phyloP scores from a whole-genome alignment of 257 asterid genomes.

The Jasminum sambac region DNA sequence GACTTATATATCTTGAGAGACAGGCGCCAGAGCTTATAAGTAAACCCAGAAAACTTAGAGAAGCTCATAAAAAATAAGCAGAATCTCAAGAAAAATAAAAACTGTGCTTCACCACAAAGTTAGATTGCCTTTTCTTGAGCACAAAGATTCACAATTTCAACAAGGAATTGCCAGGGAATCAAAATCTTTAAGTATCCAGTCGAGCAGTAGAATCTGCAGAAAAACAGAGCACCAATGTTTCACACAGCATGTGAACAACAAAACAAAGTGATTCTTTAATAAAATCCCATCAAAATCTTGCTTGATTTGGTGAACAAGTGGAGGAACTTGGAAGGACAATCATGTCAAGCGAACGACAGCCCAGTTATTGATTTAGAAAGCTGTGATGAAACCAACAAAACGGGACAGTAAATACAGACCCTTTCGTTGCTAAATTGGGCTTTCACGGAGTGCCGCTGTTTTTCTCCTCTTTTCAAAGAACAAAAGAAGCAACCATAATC shows the following conservation, averaged over 20 bases:
- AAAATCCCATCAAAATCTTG: slow-evolving; percentile 30
- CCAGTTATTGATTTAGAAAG: slow-evolving; percentile 33
- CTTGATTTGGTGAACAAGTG: slow-evolving; percentile 31
- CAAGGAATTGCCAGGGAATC: slow-evolving; percentile 27
- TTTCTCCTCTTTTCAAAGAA: neutral
- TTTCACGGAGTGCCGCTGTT: slow-evolving; percentile 18
- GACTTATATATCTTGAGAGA: slow-evolving; percentile 43
- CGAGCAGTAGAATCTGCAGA: slow-evolving; percentile 40
- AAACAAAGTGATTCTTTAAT: slow-evolving; percentile 18
- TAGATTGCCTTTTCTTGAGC: slow-evolving; percentile 4
- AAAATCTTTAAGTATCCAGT: slow-evolving; percentile 29
- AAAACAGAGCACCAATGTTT: slow-evolving; percentile 21
- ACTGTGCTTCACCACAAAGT: slow-evolving; percentile 1
- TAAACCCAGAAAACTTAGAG: slow-evolving; percentile 32
- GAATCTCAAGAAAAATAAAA: slow-evolving; percentile 18
- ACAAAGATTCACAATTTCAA: slow-evolving; percentile 5
- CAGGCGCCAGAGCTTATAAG: slow-evolving; percentile 30
- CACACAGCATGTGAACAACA: slow-evolving; percentile 25
- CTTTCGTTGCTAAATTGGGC: slow-evolving; percentile 25
- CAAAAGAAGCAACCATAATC: slow-evolving; percentile 41
- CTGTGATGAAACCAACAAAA: slow-evolving; percentile 37
- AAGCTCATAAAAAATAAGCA: slow-evolving; percentile 32
- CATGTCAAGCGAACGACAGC: slow-evolving; percentile 37
- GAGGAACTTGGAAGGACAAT: slow-evolving; percentile 29
- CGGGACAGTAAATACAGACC: slow-evolving; percentile 27